phyloP scores from a whole-genome alignment of 2,329 filamentous ascomycete genomes.

The Xylaria digitata region DNA sequence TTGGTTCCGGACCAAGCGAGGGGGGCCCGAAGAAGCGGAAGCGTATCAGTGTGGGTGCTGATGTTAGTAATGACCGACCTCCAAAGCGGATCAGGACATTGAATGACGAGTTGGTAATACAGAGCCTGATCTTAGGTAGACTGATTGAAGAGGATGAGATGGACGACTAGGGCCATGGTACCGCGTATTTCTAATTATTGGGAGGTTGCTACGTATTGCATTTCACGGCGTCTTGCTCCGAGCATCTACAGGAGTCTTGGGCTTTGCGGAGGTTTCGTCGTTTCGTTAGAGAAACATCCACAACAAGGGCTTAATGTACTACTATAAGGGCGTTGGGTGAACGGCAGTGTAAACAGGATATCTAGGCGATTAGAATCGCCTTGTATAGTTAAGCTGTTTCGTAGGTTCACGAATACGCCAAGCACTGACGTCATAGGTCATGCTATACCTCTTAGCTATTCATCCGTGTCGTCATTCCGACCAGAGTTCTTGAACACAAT shows the following conservation, averaged over 20 bases:
- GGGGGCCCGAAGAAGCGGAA: conserved; percentile 58
- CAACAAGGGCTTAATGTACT: conserved; percentile 4
- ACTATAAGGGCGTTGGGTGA: neutral
- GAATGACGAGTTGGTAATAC: conserved; percentile 87
- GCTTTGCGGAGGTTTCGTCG: conserved; percentile 4
- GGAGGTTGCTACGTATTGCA: conserved; percentile 28
- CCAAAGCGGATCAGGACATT: conserved; percentile 73
- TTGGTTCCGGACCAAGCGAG: conserved; percentile 49
- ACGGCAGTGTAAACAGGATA: neutral
- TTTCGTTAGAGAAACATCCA: conserved; percentile 10
- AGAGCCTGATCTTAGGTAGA: conserved; percentile 89
- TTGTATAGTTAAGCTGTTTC: neutral
- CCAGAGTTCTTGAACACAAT: neutral
- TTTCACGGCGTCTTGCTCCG: conserved; percentile 34
- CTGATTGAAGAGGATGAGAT: conserved; percentile 73
- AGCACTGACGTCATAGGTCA: neutral
- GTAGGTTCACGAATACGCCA: neutral
- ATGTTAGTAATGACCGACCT: conserved; percentile 51
- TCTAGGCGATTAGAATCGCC: neutral
- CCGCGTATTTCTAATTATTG: neutral
- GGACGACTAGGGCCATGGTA: conserved; percentile 38
- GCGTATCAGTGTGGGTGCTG: conserved; percentile 48
- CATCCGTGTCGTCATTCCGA: conserved; percentile 6
- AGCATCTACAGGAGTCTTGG: conserved; percentile 33
- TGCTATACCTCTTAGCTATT: neutral